Base-by-base conservation (phyloP, 192 early-diverging fungal genomes). In the Entomortierella chlamydospora region DNA sequence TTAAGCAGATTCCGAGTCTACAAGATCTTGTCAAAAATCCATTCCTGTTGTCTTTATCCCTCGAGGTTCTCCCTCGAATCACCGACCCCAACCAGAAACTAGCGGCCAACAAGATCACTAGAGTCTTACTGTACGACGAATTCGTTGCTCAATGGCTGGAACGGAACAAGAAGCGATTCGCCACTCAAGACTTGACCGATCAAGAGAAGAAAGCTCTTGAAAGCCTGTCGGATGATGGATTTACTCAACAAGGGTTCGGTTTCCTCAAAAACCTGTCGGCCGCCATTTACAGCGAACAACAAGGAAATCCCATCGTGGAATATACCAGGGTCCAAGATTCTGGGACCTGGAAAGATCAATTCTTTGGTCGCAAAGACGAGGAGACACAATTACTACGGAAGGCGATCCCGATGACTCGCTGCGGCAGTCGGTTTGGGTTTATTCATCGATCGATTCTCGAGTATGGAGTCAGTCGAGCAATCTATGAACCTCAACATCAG, bases 81-180 rank as follows among this genome's bases (percentile, higher is more conserved):
- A 43, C 39, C 23, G 41, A 28, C 8, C 26, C 28, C 13, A 9
- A 50, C 25, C 29, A 62, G 8, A 43, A 50, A 5, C 18, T 62
- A 2, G n/a, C 61, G 28, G 28, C 26, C 20, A 62, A 29, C 18
- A 20, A 34, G 2, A 50, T 62, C 1, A 51, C 29, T 1, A 42
- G 47, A 6, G 47, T 62, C n/a, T 13, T 26, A 50, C 45, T 62
- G 1, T 62, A 62, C 28, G 61, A 62, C 25, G 15, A 62, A 4
- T 62, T 62, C 22, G 29, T 50, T 4, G 15, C 25, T 2, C 43
- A 50, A 31, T 62, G 61, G 61, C 45, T 50, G 1, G 53, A 55
- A 15, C 28, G 53, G 26, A 29, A 25, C 49, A 50, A 50, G 49
- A 50, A 50, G 15, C 49, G 49, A 17, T 17, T 50, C 5, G 15